Percentiles rank a stretch among this genome's conserved stretches.
These are phyloP conservation scores for Eucalyptus erythrocorys DNA, from an alignment of 345 rosid species.

Conservation along the genomic window DNA sequence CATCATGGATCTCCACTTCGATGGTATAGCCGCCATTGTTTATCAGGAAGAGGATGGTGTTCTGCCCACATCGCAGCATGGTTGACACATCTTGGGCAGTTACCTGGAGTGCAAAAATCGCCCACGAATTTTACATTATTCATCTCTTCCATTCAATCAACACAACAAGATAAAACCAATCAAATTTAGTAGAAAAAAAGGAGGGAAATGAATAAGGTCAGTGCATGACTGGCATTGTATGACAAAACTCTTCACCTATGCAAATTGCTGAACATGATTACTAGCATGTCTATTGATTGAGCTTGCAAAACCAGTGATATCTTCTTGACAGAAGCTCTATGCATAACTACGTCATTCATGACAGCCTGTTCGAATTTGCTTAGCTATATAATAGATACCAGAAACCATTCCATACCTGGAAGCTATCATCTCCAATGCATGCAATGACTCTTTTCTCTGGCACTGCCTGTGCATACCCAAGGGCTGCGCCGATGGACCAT, in stretches of 20 bases:
- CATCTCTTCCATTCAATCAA: not conserved
- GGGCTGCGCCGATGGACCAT: constrained; percentile 79
- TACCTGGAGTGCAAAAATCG: constrained; percentile 19
- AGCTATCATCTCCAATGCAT: constrained; percentile 80
- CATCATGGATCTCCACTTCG: constrained; percentile 80
- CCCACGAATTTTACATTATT: not conserved
- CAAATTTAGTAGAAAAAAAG: not conserved
- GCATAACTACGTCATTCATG: not conserved
- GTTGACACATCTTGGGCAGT: constrained; percentile 73
- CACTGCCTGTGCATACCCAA: constrained; percentile 73
- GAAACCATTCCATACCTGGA: constrained; percentile 30
- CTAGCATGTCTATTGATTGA: not conserved
- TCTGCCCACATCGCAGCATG: constrained; percentile 58
- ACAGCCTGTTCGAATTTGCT: not conserved
- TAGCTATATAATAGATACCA: not conserved
- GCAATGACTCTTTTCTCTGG: constrained; percentile 66
- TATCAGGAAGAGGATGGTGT: constrained; percentile 50
- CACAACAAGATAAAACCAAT: not conserved
- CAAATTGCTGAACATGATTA: too few species aligned
- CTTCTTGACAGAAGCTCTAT: not conserved
- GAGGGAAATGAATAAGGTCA: not conserved
- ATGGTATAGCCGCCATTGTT: constrained; percentile 82
- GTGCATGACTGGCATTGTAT: too few species aligned
- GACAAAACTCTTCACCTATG: too few species aligned
- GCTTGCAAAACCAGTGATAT: not conserved